A percentile compares a stretch with the other conserved stretches of the same genome.
Evolutionary conservation across 768 basidiomycete species (phyloP).

Genomic region (Phlegmacium glaucopus): DNA sequence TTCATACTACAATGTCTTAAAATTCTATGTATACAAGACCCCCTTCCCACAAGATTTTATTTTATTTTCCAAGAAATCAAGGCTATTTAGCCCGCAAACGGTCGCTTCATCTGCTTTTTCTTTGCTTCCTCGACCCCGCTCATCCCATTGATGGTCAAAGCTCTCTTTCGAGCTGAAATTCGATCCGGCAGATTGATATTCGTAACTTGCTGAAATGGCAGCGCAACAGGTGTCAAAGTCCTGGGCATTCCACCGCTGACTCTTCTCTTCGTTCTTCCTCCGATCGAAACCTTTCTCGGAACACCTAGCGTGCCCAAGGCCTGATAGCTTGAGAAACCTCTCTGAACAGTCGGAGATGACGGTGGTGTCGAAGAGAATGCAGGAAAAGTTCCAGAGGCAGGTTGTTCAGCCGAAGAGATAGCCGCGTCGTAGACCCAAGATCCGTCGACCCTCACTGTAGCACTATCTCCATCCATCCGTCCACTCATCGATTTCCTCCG

Average conservation of each 20-base stretch:
- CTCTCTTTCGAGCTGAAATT: slow-evolving; percentile 11
- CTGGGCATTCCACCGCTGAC: slow-evolving; percentile 12
- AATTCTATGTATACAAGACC: no score
- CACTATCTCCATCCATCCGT: slow-evolving; percentile 15
- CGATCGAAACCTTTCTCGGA: neutral
- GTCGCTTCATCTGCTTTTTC: slow-evolving; percentile 4
- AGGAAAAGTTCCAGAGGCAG: slow-evolving; percentile 3
- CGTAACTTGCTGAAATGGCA: slow-evolving; percentile 13
- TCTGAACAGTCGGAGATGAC: slow-evolving; percentile 7
- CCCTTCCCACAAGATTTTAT: neutral
- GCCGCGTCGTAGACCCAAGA: slow-evolving; percentile 53
- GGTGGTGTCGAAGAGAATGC: slow-evolving; percentile 17
- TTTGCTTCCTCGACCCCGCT: neutral
- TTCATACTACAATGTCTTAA: no score
- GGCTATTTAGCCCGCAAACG: slow-evolving; percentile 2
- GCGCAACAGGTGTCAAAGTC: slow-evolving; percentile 4
- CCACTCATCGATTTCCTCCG: slow-evolving; percentile 43
- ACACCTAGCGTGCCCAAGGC: slow-evolving; percentile 2
- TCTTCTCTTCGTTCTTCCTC: slow-evolving; percentile 9
- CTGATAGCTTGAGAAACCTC: neutral
- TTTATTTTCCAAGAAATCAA: neutral
- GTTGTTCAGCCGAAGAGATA: slow-evolving; percentile 38
- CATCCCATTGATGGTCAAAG: neutral
- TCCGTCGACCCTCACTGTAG: slow-evolving; percentile 17
- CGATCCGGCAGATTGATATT: slow-evolving; percentile 1